These are phyloP conservation scores for Trichoderma sp. DNA, from an alignment of 2,329 filamentous ascomycete species.

Conservation along the genomic window DNA sequence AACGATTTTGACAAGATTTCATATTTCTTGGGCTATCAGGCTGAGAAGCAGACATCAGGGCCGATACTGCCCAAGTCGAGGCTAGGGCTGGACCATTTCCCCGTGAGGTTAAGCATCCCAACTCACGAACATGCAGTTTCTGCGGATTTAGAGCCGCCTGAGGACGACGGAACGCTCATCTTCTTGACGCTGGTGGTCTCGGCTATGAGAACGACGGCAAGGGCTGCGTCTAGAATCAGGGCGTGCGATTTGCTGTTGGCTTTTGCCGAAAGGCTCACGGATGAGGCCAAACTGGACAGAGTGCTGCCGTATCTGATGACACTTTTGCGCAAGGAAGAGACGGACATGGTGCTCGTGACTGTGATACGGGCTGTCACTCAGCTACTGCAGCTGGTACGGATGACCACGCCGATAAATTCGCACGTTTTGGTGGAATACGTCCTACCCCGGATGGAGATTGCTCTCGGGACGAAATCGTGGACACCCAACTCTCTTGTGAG, in stretches of 20 bases:
- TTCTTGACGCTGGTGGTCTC: constrained; percentile 88
- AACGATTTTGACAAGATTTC: constrained; percentile 98
- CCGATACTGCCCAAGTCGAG: constrained; percentile 36
- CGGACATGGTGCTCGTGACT: constrained; percentile 81
- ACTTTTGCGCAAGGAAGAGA: constrained; percentile 72
- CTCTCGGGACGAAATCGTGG: constrained; percentile 47
- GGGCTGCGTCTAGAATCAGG: constrained; percentile 81
- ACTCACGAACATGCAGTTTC: constrained; percentile 75
- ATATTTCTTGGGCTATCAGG: constrained; percentile 82
- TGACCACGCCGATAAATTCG: constrained; percentile 78
- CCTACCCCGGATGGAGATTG: constrained; percentile 61
- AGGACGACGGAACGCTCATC: constrained; percentile 88
- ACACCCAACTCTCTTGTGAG: constrained; percentile 69
- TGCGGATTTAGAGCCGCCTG: constrained; percentile 59
- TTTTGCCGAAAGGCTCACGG: constrained; percentile 86
- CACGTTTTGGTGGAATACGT: constrained; percentile 71
- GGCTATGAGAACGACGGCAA: constrained; percentile 84
- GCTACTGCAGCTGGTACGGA: constrained; percentile 79
- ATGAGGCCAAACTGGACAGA: constrained; percentile 93
- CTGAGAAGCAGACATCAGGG: constrained; percentile 44
- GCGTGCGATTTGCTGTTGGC: constrained; percentile 90
- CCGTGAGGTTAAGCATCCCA: constrained; percentile 82
- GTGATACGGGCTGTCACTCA: constrained; percentile 87
- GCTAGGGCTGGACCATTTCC: constrained; percentile 66
- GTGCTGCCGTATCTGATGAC: constrained; percentile 88